phyloP scores from a whole-genome alignment of 2,329 filamentous ascomycete genomes.

The Ophidiomyces ophidiicola region DNA sequence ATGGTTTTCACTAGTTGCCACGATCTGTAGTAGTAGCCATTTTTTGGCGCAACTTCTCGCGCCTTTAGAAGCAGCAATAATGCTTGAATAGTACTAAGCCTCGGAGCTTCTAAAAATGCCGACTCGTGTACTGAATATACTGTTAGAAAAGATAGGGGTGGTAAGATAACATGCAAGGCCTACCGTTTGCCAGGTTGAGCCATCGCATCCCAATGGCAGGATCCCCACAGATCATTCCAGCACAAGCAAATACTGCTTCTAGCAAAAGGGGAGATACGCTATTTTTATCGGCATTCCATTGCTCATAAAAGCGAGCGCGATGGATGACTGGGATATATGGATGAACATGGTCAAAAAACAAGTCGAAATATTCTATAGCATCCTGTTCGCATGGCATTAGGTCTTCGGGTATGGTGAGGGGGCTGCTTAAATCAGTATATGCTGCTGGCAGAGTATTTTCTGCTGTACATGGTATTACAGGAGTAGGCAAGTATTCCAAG shows the following conservation, averaged over 20 bases:
- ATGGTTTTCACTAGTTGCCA: slow-evolving; percentile 94
- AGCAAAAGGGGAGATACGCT: slow-evolving; percentile 79
- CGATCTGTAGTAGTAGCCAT: slow-evolving; percentile 90
- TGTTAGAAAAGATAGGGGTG: slow-evolving; percentile 12
- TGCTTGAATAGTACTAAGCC: slow-evolving; percentile 83
- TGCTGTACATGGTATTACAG: slow-evolving; percentile 51
- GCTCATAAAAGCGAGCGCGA: slow-evolving; percentile 67
- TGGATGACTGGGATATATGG: slow-evolving; percentile 87
- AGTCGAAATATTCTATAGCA: slow-evolving; percentile 70
- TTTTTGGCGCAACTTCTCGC: slow-evolving; percentile 78
- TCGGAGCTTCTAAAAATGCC: slow-evolving; percentile 83
- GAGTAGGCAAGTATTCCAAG: slow-evolving; percentile 39
- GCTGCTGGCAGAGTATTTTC: slow-evolving; percentile 59
- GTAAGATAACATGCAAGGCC: neutral
- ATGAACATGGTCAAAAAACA: slow-evolving; percentile 83
- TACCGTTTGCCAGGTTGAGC: slow-evolving; percentile 59
- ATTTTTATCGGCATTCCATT: slow-evolving; percentile 75
- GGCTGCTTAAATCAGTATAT: slow-evolving; percentile 56
- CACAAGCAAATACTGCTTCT: slow-evolving; percentile 83
- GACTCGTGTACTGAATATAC: slow-evolving; percentile 63
- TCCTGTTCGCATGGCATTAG: slow-evolving; percentile 85
- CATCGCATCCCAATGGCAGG: slow-evolving; percentile 65
- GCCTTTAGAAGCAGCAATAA: slow-evolving; percentile 80
- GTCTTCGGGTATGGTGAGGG: slow-evolving; percentile 78
- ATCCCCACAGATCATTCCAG: slow-evolving; percentile 49